A percentile compares a stretch with the other conserved stretches of the same genome.
These are phyloP conservation scores for Cladorrhinum sp. DNA, from an alignment of 2,329 filamentous ascomycete genomes.

Conservation along the genomic window DNA sequence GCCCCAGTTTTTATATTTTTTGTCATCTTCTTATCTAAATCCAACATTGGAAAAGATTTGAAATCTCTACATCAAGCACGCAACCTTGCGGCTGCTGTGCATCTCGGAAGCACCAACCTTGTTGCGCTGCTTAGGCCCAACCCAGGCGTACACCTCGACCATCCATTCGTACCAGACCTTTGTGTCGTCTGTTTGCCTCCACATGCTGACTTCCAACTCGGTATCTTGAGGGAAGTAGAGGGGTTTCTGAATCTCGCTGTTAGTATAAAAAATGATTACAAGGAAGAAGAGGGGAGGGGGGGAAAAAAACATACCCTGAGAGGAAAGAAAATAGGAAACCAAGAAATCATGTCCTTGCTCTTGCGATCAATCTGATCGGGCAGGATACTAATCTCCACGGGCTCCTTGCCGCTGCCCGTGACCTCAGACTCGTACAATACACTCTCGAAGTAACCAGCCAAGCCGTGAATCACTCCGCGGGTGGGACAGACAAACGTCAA, in stretches of 20 bases:
- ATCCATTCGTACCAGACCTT: slow-evolving; percentile 99
- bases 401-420: slow-evolving; percentile 39
- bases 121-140: slow-evolving; percentile 58
- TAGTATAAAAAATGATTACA: not conserved
- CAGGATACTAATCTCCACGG: slow-evolving; percentile 86
- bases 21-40: not conserved
- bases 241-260: slow-evolving; percentile 59
- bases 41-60: not conserved
- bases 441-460: slow-evolving; percentile 94
- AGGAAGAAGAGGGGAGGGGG: not conserved
- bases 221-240: slow-evolving; percentile 80
- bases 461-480: slow-evolving; percentile 81
- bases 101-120: slow-evolving; percentile 65
- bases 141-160: slow-evolving; percentile 75
- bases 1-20: not conserved
- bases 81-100: slow-evolving; percentile 66
- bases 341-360: slow-evolving; percentile 97
- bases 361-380: slow-evolving; percentile 89
- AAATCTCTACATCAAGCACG: slow-evolving; percentile 62
- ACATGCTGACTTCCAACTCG: slow-evolving; percentile 89
- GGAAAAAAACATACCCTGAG: slow-evolving; percentile 65
- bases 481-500: slow-evolving; percentile 75
- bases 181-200: slow-evolving; percentile 89
- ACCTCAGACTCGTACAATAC: slow-evolving; percentile 71
- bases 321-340: slow-evolving; percentile 99